Conservation (phyloP, 768 basidiomycete genomes). For the Trichaptum fuscoviolaceum region DNA sequence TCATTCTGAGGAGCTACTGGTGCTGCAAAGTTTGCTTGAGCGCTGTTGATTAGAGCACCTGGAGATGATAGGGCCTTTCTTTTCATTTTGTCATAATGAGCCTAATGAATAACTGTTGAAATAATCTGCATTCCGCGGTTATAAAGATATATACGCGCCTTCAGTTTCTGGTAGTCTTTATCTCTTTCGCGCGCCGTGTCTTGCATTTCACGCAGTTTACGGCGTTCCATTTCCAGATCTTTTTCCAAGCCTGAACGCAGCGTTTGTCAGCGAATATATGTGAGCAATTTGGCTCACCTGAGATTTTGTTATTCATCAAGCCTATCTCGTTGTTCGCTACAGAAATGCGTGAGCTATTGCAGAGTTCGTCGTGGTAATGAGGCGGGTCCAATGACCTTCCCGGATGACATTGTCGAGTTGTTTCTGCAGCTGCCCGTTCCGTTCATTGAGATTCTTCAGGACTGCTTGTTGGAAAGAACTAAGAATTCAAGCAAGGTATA, state of each 20-base stretch:
- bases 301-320: constrained; percentile 62
- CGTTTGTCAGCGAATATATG: not conserved
- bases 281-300: constrained; percentile 37
- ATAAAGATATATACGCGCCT: constrained; percentile 36
- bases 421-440: constrained; percentile 76
- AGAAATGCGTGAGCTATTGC: not conserved
- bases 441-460: constrained; percentile 74
- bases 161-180: constrained; percentile 84
- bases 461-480: constrained; percentile 85
- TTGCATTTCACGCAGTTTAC: constrained; percentile 68
- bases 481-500: constrained; percentile 6
- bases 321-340: constrained; percentile 74
- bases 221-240: constrained; percentile 74
- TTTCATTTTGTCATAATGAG: constrained; percentile 77
- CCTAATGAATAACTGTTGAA: not conserved
- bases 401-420: constrained; percentile 80
- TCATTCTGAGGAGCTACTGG: not conserved
- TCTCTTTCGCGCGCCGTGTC: constrained; percentile 72
- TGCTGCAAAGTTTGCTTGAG: not conserved
- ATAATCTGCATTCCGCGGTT: constrained; percentile 5
- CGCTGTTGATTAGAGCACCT: constrained; percentile 13
- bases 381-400: constrained; percentile 46
- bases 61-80: constrained; percentile 69
- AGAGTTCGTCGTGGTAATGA: not conserved
- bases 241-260: constrained; percentile 58